Evolutionary conservation across 2,329 filamentous ascomycete genomes (phyloP), one percentile per base, ranked within the genome.

Genomic region (Aspergillus sp.): DNA sequence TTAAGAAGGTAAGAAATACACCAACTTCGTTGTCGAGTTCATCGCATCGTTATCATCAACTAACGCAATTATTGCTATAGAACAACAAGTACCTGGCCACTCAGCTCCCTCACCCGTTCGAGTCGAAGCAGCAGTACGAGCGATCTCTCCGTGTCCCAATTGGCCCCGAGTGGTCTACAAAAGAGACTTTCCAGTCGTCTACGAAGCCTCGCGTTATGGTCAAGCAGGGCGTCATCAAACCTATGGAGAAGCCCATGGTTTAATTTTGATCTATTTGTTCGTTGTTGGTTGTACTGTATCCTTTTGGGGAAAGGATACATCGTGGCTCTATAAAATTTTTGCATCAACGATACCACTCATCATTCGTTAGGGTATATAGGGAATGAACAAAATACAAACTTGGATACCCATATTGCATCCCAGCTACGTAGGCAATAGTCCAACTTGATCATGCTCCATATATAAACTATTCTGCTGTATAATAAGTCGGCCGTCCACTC

Each of bases 161-260:
- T 59, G 95, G 95, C 1, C 91, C 89, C 15, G 93, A 99, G 76
- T 99, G 93, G 93, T 87, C 88, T 65, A 98, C 93, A n/a, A 97
- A 96, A 83, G 87, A 91, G 79, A 91, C 89, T 13, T 95, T 95
- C 83, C 93, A 98, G 80, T 86, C 89, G 66, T 85, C 85, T 60
- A 96, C 90, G 58, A 96, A 93, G 83, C 95, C 95, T 57, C 86
- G 91, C 67, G 84, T 98, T 64, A 81, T 98, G 74, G 80, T 96
- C 73, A 97, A 96, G 81, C 90, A 93, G 77, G 95, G 95, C 47
- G 83, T 96, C 64, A 92, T 99, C 74, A 84, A 86, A 67, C 90
- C 95, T 41, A 90, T 99, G 84, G 86, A 88, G 57, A 93, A 89
- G 78, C 93, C 93, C 17, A 70, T 83, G 64, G 71, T 83, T 36